Evolutionary conservation across 1,139 yeast genomes (phyloP).

Genomic region (Suhomyces guaymorum): DNA sequence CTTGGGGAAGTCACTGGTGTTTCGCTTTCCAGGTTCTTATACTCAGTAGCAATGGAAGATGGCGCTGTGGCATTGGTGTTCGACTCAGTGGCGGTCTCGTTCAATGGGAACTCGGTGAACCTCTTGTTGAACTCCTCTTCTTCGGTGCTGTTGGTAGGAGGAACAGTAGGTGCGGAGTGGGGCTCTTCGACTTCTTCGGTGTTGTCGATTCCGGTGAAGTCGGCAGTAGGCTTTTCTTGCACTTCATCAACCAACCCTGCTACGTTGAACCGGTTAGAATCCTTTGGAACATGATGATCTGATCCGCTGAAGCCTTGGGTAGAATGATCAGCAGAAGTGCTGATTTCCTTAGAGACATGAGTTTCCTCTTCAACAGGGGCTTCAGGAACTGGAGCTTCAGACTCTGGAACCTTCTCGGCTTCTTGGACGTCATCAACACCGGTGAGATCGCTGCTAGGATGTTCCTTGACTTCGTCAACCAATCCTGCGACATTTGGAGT

Average conservation of each 20-base stretch:
- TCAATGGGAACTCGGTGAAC: slow-evolving; percentile 22
- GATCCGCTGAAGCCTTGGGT: too few species aligned
- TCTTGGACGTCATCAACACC: slow-evolving; percentile 27
- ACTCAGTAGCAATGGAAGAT: slow-evolving; percentile 38
- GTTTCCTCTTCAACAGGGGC: neutral
- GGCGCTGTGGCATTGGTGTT: slow-evolving; percentile 33
- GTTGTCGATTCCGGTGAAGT: slow-evolving; percentile 33
- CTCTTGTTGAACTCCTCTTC: slow-evolving; percentile 8
- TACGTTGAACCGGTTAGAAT: too few species aligned
- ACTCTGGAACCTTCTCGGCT: slow-evolving; percentile 8
- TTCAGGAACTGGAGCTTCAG: too few species aligned
- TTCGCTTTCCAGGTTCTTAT: slow-evolving; percentile 38
- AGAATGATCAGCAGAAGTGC: too few species aligned
- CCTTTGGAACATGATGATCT: too few species aligned
- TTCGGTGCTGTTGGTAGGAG: slow-evolving; percentile 6
- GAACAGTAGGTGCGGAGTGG: slow-evolving; percentile 1
- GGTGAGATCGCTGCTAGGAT: slow-evolving; percentile 28
- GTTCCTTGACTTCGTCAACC: slow-evolving; percentile 26
- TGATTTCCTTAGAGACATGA: too few species aligned
- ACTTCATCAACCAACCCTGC: slow-evolving; percentile 29
- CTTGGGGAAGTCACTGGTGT: slow-evolving; percentile 62
- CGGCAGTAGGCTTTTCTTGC: slow-evolving; percentile 26
- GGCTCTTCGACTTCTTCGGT: slow-evolving; percentile 15
- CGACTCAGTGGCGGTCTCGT: slow-evolving; percentile 20
- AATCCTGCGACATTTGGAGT: slow-evolving; percentile 15